Base-by-base conservation (phyloP, 1,284 basidiomycete species). In the Mycena citricolor region DNA sequence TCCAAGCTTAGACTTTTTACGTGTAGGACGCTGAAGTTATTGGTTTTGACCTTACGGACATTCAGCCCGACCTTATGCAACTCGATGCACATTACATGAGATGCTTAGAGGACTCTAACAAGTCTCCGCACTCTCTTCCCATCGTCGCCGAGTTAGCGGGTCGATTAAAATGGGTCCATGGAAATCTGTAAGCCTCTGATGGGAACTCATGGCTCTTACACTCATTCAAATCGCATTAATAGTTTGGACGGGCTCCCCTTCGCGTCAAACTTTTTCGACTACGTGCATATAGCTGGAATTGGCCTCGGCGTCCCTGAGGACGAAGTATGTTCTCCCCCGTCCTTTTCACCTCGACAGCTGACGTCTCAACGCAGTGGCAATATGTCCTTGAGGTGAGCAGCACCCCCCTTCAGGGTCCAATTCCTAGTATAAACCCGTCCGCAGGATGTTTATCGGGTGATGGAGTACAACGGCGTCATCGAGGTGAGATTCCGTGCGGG, bases 301-400 rank as follows among this genome's bases (percentile, higher is more conserved):
- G 83, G 81, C 2, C 69, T 86, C 4, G 81, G 76, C 21, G 74
- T 86, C 16, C 84, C 84, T 11, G 83, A 86, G 61, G 79, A 85
- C 55, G 79, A 84, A 71, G 81, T 81, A 51, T 54, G 69, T 54
- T 24, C 24, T 24, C 34, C 47, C 26, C 32, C 24, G 35, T 22
- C 39, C 20, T 44, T 37, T 19, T 6, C 8, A 24, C 14, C 17
- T 17, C 29, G 13, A 17, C 28, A 32, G 25, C 13, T 43, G 36
- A 49, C 28, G 22, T 26, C 24, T 36, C 22, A 42, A 42, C 25
- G 30, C 42, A 76, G 71, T 80, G 76, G 75, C 72, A 71, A 54
- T 69, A 60, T 54, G 66, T 78, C 46, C 55, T 76, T 12, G 71
- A 77, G 69, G 78, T 76, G 63, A 49, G 60, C 45, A 33, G 41